Conservation (phyloP, 2,329 filamentous ascomycete genomes). For the Sclerotiophoma versabilis region DNA sequence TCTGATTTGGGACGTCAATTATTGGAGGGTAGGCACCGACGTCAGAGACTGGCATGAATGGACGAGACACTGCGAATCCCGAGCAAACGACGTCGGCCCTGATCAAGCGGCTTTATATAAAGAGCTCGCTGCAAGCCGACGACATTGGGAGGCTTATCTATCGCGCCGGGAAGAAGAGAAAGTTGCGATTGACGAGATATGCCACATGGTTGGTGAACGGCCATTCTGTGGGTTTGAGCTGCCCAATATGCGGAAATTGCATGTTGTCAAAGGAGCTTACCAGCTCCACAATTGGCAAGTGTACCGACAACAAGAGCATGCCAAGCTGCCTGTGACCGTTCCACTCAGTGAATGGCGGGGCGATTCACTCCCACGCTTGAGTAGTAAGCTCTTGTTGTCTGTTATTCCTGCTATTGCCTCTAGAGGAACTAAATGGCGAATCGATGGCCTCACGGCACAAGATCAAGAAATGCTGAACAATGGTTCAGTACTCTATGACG, state of each 20-base stretch:
- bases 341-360: constrained; percentile 8
- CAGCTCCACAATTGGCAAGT: neutral
- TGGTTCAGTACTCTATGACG: too few species aligned
- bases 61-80: constrained; percentile 6
- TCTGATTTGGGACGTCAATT: constrained; percentile 21
- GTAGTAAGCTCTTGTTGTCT: neutral
- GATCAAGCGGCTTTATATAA: neutral
- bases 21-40: constrained; percentile 7
- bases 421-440: neutral
- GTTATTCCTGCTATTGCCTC: neutral
- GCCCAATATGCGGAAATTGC: neutral
- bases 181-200: neutral
- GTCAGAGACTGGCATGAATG: constrained; percentile 19
- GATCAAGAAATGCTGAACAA: neutral
- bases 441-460: neutral
- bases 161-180: constrained; percentile 14
- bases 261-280: neutral
- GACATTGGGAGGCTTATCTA: constrained; percentile 18
- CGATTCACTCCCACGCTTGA: neutral
- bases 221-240: neutral
- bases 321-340: neutral
- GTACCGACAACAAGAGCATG: neutral
- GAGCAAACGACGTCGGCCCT: neutral
- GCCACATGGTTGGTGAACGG: neutral
- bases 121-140: constrained; percentile 3